Evolutionary conservation across 352 stramenopile genomes (phyloP), one percentile per base, ranked within the genome.

Genomic region (Pythium insidiosum): DNA sequence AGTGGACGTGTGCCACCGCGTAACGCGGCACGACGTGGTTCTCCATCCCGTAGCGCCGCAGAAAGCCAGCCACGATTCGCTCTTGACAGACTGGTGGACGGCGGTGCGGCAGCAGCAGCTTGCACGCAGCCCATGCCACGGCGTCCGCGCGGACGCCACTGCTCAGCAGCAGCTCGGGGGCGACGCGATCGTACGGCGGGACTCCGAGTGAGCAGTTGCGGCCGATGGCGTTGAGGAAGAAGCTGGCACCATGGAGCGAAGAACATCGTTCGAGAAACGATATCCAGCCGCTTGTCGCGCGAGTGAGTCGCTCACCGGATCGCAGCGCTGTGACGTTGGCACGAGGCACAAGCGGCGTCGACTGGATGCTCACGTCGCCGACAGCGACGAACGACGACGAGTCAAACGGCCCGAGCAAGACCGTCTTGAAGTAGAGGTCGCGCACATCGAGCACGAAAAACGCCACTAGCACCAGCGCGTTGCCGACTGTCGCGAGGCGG

Each of bases 401-500:
- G 29, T 54, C 47, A 22, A 36, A 54, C 30, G 47, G 47, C 1
- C 47, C 47, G 23, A 54, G 10, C 47, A 28, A 54, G 4, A 18
- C n/a, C 7, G 30, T 54, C 39, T 54, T 54, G 47, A 43, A 54
- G 31, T 54, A 48, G 1, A 54, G 23, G 29, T 54, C 47, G 0
- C 47, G 47, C 2, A 54, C 21, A n/a, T 54, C 47, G 6, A 54
- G 37, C 47, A 30, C 30, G 3, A 44, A 30, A 1, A 54, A 37
- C 3, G 28, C 38, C 5, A 47, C 23, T 5, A 54, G 31, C 7
- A 54, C 20, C 9, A 18, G 28, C n/a, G 47, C 20, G 30, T 54
- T 53, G 3, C 4, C 12, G 21, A 28, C 5, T n/a, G n/a, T n/a
- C n/a, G n/a, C n/a, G n/a, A n/a, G n/a, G n/a, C n/a, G n/a, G n/a